These are phyloP conservation scores for Cladochytrium replicatum DNA, from an alignment of 192 early-diverging fungal species.

Conservation along the genomic window DNA sequence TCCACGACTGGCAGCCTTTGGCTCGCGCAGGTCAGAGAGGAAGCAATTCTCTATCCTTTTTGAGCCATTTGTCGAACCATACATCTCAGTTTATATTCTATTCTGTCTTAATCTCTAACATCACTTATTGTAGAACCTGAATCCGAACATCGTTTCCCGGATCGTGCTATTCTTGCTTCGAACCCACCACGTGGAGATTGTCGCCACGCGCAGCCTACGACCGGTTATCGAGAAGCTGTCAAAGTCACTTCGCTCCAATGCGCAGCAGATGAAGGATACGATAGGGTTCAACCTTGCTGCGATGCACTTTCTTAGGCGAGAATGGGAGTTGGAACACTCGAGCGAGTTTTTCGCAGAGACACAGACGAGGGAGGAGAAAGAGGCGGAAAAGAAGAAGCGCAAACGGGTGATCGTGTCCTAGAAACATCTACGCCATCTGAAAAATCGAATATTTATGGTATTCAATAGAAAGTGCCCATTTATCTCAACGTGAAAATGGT, in stretches of 20 bases:
- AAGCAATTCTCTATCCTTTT: no score
- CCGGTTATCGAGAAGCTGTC: slow-evolving; percentile 64
- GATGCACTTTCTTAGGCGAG: slow-evolving; percentile 60
- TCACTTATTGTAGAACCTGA: slow-evolving; percentile 46
- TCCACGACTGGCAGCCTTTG: no score
- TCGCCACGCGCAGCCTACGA: slow-evolving; percentile 68
- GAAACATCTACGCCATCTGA: no score
- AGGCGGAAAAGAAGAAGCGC: not conserved
- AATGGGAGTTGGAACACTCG: slow-evolving; percentile 55
- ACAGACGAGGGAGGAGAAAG: not conserved
- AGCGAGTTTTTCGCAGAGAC: slow-evolving; percentile 1
- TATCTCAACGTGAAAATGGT: no score
- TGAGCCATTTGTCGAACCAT: not conserved
- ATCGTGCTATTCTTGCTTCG: slow-evolving; percentile 77
- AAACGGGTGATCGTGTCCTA: no score
- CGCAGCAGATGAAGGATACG: slow-evolving; percentile 65
- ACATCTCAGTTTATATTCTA: no score
- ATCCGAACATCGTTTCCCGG: slow-evolving; percentile 66
- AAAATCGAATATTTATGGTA: no score
- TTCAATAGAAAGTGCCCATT: no score
- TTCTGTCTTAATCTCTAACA: not conserved
- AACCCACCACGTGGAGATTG: slow-evolving; percentile 84
- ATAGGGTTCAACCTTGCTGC: slow-evolving; percentile 88
- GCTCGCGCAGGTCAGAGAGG: no score
- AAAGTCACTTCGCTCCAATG: slow-evolving; percentile 44